Evolutionary conservation across 2,329 filamentous ascomycete genomes (phyloP).

Genomic region (Plenodomus tracheiphilus): DNA sequence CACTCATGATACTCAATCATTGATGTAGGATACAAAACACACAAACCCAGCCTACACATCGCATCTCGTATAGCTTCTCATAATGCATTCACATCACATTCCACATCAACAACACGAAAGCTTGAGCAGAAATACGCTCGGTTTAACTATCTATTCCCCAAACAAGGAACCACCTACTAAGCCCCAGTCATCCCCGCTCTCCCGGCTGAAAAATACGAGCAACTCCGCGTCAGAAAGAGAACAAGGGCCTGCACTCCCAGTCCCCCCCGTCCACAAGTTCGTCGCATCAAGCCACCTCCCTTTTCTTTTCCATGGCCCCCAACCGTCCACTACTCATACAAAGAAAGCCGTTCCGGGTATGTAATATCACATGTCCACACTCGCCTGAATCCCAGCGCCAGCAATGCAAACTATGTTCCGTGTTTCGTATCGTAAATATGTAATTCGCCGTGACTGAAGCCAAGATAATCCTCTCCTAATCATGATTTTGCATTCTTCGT

Average conservation of each 20-base stretch:
- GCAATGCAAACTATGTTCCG: slow-evolving; percentile 30
- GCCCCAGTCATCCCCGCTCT: slow-evolving; percentile 1
- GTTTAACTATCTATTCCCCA: slow-evolving; percentile 1
- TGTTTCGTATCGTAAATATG: slow-evolving; percentile 12
- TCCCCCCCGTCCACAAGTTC: slow-evolving; percentile 7
- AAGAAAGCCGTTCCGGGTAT: slow-evolving; percentile 9
- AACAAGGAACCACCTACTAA: neutral
- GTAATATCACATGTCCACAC: neutral
- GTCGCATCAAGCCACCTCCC: neutral
- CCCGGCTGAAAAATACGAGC: neutral
- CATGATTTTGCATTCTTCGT: slow-evolving; percentile 4
- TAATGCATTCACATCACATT: no score
- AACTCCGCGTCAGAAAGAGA: slow-evolving; percentile 7
- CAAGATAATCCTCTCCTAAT: no score
- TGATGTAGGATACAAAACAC: no score
- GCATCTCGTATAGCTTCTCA: no score
- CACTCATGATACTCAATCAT: no score
- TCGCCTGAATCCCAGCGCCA: slow-evolving; percentile 22
- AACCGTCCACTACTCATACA: slow-evolving; percentile 26
- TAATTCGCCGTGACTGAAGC: slow-evolving; percentile 8
- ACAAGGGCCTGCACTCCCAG: slow-evolving; percentile 38
- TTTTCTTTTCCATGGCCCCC: slow-evolving; percentile 2
- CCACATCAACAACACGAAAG: neutral
- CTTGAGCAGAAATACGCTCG: neutral
- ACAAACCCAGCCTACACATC: no score